Base-by-base conservation (phyloP, 2,329 filamentous ascomycete species). In the Plenodomus lindquistii region DNA sequence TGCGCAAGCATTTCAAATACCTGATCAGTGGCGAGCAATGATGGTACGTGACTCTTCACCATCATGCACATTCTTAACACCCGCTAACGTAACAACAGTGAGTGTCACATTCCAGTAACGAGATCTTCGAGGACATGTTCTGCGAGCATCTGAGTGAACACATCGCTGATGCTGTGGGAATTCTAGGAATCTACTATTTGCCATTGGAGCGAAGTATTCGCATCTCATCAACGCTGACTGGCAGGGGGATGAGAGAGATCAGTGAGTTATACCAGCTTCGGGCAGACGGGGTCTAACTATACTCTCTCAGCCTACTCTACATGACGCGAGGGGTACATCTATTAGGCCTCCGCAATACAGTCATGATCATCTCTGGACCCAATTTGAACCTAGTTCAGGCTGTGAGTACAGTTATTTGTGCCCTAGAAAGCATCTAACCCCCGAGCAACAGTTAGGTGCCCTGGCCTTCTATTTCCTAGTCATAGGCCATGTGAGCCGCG, bases 201-300 rank as follows among this genome's bases (percentile, higher is more conserved):
- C 74, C 10, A 72, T 77, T n/a, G 72, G 70, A 5, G 66, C 73
- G 10, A 66, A 66, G 40, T 69, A 72, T 48, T 69, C 69, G 5
- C 63, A 72, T 44, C 59, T 74, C 40, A 57, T 58, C 6, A 49
- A 60, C 19, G 60, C 62, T 5, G 57, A 61, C 0, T 69, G 62
- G 62, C 54, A 48, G 29, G 66, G 57, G 11, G 57, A 69, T 35
- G 57, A 61, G n/a, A 53, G 59, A 18, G 71, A 74, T 34, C 72
- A 76, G 27, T 31, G 11, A 8, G 27, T 31, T 15, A 4, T 31
- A 4, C 11, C 6, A 31, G 11, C 11, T 13, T 13, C 6, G 4
- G 11, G 11, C 10, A 15, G 27, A 31, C 15, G 15, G 6, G 15
- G 10, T 7, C 15, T 31, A 13, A 31, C 27, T 13, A 31, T 15